phyloP scores from a whole-genome alignment of 345 rosid species.

The Populus tremula region DNA sequence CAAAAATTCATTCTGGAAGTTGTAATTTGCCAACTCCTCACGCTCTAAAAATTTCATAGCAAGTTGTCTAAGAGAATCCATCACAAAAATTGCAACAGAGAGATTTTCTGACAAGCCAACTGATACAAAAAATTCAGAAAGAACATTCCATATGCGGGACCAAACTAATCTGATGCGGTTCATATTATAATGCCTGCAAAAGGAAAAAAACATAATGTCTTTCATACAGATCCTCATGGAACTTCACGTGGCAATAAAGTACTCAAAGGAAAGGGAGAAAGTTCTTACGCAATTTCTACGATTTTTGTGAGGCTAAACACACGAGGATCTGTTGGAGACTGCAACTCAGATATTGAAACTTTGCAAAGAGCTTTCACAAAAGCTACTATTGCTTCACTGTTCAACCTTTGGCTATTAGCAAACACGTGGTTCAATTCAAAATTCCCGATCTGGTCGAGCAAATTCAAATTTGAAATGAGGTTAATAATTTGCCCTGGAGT shows the following conservation, averaged over 20 bases:
- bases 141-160: conserved; percentile 95
- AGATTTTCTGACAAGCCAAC: conserved; percentile 96
- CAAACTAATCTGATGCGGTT: conserved; percentile 95
- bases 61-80: conserved; percentile 96
- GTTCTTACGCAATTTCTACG: conserved; percentile 90
- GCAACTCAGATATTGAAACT: conserved; percentile 90
- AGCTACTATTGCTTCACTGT: conserved; percentile 90
- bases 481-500: conserved; percentile 69
- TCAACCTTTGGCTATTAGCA: conserved; percentile 92
- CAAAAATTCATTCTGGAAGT: conserved; percentile 93
- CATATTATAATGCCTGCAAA: conserved; percentile 94
- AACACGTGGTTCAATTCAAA: conserved; percentile 90
- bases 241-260: not conserved
- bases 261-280: conserved; percentile 9
- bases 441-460: conserved; percentile 93
- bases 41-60: conserved; percentile 96
- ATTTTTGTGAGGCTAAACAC: conserved; percentile 95
- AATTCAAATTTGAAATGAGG: conserved; percentile 85
- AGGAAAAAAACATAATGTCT: not conserved
- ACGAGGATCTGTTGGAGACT: conserved; percentile 98
- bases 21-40: conserved; percentile 94
- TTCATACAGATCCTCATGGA: not conserved
- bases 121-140: conserved; percentile 88
- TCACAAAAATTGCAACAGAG: conserved; percentile 91
- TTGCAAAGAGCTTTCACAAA: conserved; percentile 94